A percentile compares a stretch with the other conserved stretches of the same genome.
Evolutionary conservation across 2,329 filamentous ascomycete species (phyloP).

Genomic region (Penicillium sp.): DNA sequence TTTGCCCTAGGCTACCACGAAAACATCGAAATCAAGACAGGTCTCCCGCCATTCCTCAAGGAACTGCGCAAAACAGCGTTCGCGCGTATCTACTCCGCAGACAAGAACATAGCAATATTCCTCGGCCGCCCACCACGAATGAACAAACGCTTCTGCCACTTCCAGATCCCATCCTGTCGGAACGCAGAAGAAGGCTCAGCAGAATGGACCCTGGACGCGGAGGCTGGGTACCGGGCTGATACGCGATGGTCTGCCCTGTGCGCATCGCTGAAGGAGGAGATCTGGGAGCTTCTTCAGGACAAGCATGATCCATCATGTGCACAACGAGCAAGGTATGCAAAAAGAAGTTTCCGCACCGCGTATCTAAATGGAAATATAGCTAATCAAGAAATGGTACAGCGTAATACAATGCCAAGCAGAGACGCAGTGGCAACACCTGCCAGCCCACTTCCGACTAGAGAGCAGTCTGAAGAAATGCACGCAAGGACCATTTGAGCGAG

Average conservation of each 20-base stretch:
- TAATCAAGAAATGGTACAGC: conserved; percentile 14
- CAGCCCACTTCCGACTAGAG: conserved; percentile 19
- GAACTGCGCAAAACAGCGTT: conserved; percentile 36
- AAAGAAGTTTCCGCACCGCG: neutral
- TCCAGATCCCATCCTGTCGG: conserved; percentile 25
- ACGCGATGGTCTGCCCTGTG: conserved; percentile 24
- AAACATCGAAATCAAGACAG: conserved; percentile 24
- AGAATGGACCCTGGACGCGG: conserved; percentile 14
- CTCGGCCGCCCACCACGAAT: conserved; percentile 43
- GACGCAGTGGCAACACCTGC: conserved; percentile 17
- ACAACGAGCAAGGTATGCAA: conserved; percentile 12
- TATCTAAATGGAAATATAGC: neutral
- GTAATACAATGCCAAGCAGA: conserved; percentile 18
- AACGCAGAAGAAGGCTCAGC: neutral
- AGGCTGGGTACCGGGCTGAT: conserved; percentile 20
- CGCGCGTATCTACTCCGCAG: conserved; percentile 38
- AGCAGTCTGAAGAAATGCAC: conserved; percentile 17
- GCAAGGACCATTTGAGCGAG: conserved; percentile 18
- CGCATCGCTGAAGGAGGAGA: conserved; percentile 22
- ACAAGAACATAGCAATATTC: conserved; percentile 43
- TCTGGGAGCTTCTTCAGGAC: conserved; percentile 22
- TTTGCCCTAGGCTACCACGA: conserved; percentile 43
- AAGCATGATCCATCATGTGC: conserved; percentile 17
- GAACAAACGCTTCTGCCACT: conserved; percentile 33
- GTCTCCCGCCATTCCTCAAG: conserved; percentile 30